These are phyloP conservation scores for Talaromyces nanjingensis DNA, from an alignment of 495 filamentous ascomycete species.

Conservation along the genomic window DNA sequence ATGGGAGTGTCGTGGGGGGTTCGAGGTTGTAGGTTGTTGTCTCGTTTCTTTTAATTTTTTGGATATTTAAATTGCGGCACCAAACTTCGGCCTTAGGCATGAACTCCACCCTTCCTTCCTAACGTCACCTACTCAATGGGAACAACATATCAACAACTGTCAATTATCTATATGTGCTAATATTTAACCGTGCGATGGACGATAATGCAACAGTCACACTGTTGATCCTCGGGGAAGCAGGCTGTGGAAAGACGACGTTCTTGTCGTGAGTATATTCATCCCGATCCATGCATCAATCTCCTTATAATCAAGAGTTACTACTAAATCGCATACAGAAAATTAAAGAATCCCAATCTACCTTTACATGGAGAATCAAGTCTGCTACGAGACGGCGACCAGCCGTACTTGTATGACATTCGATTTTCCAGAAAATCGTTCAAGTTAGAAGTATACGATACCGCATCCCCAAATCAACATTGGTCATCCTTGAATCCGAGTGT, in stretches of 20 bases:
- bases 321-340: constrained; percentile 9
- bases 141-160: neutral
- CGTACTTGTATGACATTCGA: constrained; percentile 72
- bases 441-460: constrained; percentile 74
- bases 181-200: constrained; percentile 1
- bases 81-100: constrained; percentile 2
- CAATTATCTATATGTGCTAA: neutral
- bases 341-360: constrained; percentile 10
- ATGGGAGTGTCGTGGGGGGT: neutral
- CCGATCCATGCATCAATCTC: neutral
- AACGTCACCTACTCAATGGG: neutral
- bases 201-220: constrained; percentile 50
- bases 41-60: neutral
- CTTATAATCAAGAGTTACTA: constrained; percentile 10
- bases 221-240: constrained; percentile 71
- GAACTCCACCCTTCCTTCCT: neutral
- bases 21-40: neutral
- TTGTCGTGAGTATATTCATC: constrained; percentile 63
- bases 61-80: neutral
- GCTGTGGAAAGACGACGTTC: constrained; percentile 82
- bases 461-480: constrained; percentile 65
- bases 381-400: constrained; percentile 72
- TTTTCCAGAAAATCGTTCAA: constrained; percentile 60
- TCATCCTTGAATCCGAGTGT: constrained; percentile 63
- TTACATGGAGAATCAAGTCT: constrained; percentile 18